Conservation (phyloP, 805 yeast species). For the Ogataea angusta region DNA sequence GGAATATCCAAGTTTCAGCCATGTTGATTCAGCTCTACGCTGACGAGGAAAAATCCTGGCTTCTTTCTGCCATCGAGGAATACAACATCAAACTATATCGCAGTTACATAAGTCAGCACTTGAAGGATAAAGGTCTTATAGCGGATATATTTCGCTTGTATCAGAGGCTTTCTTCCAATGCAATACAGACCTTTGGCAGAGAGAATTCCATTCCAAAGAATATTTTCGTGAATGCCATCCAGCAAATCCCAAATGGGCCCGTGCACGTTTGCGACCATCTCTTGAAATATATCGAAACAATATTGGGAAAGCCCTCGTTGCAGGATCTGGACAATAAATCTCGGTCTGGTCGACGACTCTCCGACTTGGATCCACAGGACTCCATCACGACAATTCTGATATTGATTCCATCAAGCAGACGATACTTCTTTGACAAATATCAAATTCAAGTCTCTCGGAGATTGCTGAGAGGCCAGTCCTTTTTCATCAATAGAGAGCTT, state of each 20-base stretch:
- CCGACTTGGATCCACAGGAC: not conserved
- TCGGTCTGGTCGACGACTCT: not conserved
- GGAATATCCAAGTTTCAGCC: not conserved
- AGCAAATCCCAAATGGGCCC: conserved; percentile 5
- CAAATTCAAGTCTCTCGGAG: conserved; percentile 22
- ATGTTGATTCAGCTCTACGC: not conserved
- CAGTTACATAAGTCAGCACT: not conserved
- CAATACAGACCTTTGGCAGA: conserved; percentile 1
- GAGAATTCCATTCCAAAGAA: not conserved
- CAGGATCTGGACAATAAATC: not conserved
- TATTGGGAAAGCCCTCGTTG: conserved; percentile 3
- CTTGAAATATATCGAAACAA: conserved; percentile 12
- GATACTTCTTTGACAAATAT: conserved; percentile 22
- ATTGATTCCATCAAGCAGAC: conserved; percentile 19
- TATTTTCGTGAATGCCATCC: conserved; percentile 1
- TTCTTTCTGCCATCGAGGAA: not conserved
- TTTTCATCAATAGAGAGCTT: conserved; percentile 2
- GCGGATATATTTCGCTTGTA: not conserved
- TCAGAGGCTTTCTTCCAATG: not conserved
- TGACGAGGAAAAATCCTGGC: not conserved
- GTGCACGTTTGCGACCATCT: conserved; percentile 13
- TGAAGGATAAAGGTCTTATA: conserved; percentile 1
- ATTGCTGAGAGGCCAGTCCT: conserved; percentile 14
- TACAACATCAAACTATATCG: not conserved
- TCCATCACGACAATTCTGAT: conserved; percentile 7